Percentiles rank a stretch among this genome's conserved stretches.
Conservation (phyloP, 257 asterid genomes). For the Solanum arcanum region DNA sequence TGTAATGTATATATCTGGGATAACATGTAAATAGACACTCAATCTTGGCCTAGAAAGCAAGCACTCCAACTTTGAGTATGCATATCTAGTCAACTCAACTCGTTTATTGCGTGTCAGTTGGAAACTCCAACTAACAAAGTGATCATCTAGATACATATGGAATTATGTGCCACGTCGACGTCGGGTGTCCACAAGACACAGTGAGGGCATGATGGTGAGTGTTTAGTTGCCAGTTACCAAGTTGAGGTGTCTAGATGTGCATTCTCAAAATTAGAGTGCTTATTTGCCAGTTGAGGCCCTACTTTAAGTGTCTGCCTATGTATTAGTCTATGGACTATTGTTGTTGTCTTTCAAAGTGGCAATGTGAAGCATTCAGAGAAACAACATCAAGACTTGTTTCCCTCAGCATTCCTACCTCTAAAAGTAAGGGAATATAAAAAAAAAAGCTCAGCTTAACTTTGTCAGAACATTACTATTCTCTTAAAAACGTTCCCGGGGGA, state of each 20-base stretch:
- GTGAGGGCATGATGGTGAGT: background rate
- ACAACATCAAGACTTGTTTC: background rate
- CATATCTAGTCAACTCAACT: background rate
- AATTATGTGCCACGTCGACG: background rate
- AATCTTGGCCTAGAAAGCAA: background rate
- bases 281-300: background rate
- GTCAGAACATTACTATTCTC: background rate
- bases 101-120: background rate
- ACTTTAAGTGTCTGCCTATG: background rate
- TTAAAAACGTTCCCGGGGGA: background rate
- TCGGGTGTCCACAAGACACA: background rate
- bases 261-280: background rate
- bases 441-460: background rate
- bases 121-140: background rate
- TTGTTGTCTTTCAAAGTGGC: background rate
- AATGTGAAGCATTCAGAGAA: background rate
- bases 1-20: background rate
- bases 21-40: background rate
- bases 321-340: background rate
- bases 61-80: background rate
- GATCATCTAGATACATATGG: background rate
- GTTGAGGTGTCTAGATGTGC: background rate
- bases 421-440: background rate
- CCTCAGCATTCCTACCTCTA: background rate
- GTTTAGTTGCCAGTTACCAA: background rate